Evolutionary conservation across 2,329 filamentous ascomycete genomes (phyloP), one percentile per base, ranked within the genome.

Genomic region (Orbilia quercus): DNA sequence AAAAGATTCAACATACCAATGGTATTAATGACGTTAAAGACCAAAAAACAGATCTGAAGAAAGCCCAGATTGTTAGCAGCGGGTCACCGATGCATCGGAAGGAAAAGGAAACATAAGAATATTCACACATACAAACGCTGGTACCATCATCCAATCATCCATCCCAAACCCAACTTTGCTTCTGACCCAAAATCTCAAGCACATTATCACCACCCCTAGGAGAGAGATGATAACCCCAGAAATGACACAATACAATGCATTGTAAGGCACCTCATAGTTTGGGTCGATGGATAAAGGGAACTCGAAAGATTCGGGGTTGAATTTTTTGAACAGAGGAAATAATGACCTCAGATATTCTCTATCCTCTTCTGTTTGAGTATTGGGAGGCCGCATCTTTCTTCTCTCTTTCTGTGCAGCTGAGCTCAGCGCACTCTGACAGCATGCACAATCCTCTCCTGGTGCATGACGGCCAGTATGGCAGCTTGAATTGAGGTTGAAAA

Each of bases 61-160:
- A 5, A 31, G 5, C 28, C 4, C 9, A 9, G 9, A 31, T 31
- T 31, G 20, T 48, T 36, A 47, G 45, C 22, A n/a, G n/a, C n/a
- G n/a, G n/a, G n/a, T n/a, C n/a, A n/a, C n/a, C n/a, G n/a, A n/a
- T n/a, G n/a, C n/a, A n/a, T n/a, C n/a, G n/a, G 28, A 31, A 31
- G 28, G 28, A 40, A 14, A 40, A 31, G 23, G 14, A 55, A 16
- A 20, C 2, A 20, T n/a, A 14, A 16, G 11, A 1, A 16, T 14
- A 5, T 14, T 11, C 22, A n/a, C 22, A 71, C 50, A 14, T 44
- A 71, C 66, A 58, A 71, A 55, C 16, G 57, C 58, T 11, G 66
- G 57, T 14, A 71, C 45, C 50, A 71, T 71, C n/a, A 57, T 18
- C 64, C 66, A 71, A 58, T 71, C 66, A 31, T 71, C 66, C 16